Conservation (phyloP, 352 stramenopile genomes). For the Phytophthora palmivora region DNA sequence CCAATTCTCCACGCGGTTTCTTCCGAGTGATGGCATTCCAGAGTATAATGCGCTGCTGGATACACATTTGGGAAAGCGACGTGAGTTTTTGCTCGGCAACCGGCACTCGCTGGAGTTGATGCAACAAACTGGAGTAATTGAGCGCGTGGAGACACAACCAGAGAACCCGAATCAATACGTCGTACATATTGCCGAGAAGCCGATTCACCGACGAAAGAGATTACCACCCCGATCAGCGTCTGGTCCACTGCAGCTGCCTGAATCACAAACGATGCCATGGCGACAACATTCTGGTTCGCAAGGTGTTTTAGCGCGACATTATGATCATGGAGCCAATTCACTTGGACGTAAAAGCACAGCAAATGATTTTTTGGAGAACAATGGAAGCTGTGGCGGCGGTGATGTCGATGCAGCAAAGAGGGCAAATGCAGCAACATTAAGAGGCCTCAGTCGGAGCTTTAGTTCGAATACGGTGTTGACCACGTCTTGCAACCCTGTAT, state of each 20-base stretch:
- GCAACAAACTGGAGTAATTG: conserved; percentile 71
- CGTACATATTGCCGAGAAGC: conserved; percentile 64
- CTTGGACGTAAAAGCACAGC: neutral
- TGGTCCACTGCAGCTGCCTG: conserved; percentile 23
- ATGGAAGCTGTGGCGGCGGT: neutral
- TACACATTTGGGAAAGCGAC: conserved; percentile 60
- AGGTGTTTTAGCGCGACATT: conserved; percentile 6
- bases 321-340: conserved; percentile 1
- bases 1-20: conserved; percentile 70
- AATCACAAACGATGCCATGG: conserved; percentile 26
- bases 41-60: conserved; percentile 80
- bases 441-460: conserved; percentile 27
- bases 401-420: conserved; percentile 15
- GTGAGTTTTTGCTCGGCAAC: conserved; percentile 74
- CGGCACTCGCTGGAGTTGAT: conserved; percentile 58
- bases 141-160: conserved; percentile 50
- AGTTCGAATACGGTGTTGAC: conserved; percentile 23
- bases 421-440: conserved; percentile 30
- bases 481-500: conserved; percentile 25
- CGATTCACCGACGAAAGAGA: conserved; percentile 50
- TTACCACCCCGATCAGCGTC: conserved; percentile 36
- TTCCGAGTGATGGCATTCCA: conserved; percentile 70
- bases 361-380: neutral
- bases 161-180: conserved; percentile 77
- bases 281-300: conserved; percentile 18